Evolutionary conservation across 108 stramenopile genomes (phyloP).

Genomic region (Mayamaea pseudoterrestris): DNA sequence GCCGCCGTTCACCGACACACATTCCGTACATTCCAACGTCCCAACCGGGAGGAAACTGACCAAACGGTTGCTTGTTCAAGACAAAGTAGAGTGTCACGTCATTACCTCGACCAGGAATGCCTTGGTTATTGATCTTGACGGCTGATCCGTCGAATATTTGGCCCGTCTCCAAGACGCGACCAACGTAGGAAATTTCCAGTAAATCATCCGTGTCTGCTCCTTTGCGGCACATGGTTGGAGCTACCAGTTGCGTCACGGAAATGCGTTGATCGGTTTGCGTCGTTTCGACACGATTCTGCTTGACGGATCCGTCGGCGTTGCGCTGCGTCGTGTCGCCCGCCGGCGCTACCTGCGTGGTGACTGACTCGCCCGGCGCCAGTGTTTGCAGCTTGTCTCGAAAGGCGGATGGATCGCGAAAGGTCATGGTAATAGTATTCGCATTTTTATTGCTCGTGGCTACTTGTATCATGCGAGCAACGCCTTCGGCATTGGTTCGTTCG

Average conservation of each 20-base stretch:
- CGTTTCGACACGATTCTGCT: conserved; percentile 24
- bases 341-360: conserved; percentile 67
- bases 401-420: conserved; percentile 52
- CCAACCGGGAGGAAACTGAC: conserved; percentile 82
- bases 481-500: conserved; percentile 50
- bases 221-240: conserved; percentile 59
- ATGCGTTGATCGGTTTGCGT: conserved; percentile 57
- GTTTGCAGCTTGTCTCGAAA: conserved; percentile 36
- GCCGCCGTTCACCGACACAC: conserved; percentile 68
- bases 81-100: conserved; percentile 76
- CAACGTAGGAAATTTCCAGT: conserved; percentile 69
- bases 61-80: conserved; percentile 79
- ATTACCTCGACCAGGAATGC: conserved; percentile 70
- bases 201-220: conserved; percentile 62
- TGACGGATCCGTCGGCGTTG: conserved; percentile 44
- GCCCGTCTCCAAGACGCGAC: conserved; percentile 56
- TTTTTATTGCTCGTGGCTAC: conserved; percentile 17
- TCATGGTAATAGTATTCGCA: conserved; percentile 23
- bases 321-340: conserved; percentile 65
- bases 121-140: conserved; percentile 60
- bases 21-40: conserved; percentile 61
- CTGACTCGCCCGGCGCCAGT: conserved; percentile 7
- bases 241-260: conserved; percentile 51
- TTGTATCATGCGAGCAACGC: conserved; percentile 52
- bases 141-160: conserved; percentile 71